Base-by-base conservation (phyloP, 371 early-diverging fungal genomes). In the Cokeromyces recurvatus region DNA sequence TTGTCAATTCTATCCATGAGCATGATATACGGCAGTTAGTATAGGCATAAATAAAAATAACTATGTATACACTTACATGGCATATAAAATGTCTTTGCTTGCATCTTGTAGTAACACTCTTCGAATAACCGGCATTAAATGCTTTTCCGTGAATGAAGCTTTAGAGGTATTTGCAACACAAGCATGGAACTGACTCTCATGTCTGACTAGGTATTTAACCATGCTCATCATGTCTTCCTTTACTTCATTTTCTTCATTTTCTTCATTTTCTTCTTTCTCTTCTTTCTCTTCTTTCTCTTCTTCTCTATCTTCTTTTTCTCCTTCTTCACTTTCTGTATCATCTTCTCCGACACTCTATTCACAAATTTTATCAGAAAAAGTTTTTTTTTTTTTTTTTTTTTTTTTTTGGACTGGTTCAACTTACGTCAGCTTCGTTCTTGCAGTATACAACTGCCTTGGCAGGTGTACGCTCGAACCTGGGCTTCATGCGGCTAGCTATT, bases 341-440 rank as follows among this genome's bases (percentile, higher is more conserved):
- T n/a, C n/a, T n/a, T n/a, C n/a, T n/a, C n/a, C n/a, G n/a, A n/a
- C n/a, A n/a, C 24, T 32, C 45, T 51, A 44, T 51, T 45, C 45
- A 16, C 39, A 51, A 44, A 32, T 39, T 38, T 51, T 45, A 29
- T 44, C 24, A 39, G 23, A 51, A 17, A 44, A 32, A 39, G 15
- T 32, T 25, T 39, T n/a, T n/a, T n/a, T n/a, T n/a, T n/a, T n/a
- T n/a, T n/a, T n/a, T n/a, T n/a, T n/a, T n/a, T n/a, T n/a, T n/a
- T n/a, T n/a, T n/a, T n/a, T n/a, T n/a, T n/a, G n/a, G n/a, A n/a
- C n/a, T n/a, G n/a, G n/a, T n/a, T 44, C 40, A 44, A 43, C 51
- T 38, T 51, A 51, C 39, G n/a, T 51, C 51, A 45, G 45, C 39
- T 39, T 39, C 37, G 24, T 51, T 44, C n/a, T 51, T 51, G 34